These are phyloP conservation scores for Pythium myriotylum DNA, from an alignment of 352 stramenopile species.

Conservation along the genomic window DNA sequence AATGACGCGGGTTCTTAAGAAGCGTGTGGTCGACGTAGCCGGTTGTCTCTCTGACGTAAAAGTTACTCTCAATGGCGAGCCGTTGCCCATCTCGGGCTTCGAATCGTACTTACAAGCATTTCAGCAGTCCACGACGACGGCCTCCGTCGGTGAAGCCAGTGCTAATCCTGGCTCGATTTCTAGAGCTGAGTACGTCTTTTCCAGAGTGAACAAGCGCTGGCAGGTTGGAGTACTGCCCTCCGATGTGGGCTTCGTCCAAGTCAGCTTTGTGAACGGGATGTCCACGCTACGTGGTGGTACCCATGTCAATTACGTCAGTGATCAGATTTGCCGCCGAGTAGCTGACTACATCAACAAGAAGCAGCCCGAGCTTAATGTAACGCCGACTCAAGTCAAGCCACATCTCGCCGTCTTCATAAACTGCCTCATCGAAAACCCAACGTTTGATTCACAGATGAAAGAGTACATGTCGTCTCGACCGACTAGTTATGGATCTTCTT, in stretches of 20 bases:
- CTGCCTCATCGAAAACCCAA: conserved; percentile 98
- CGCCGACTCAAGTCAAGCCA: conserved; percentile 95
- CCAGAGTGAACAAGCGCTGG: conserved; percentile 95
- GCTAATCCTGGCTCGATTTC: conserved; percentile 2
- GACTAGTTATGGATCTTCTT: conserved; percentile 87
- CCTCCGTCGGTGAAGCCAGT: not conserved
- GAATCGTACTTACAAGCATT: conserved; percentile 96
- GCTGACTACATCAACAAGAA: conserved; percentile 97
- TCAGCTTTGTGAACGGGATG: conserved; percentile 99
- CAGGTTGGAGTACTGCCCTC: conserved; percentile 93
- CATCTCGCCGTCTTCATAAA: conserved; percentile 99
- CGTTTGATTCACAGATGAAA: conserved; percentile 99
- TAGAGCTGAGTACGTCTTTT: conserved; percentile 85
- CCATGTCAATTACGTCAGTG: conserved; percentile 93
- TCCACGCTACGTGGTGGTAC: conserved; percentile 95
- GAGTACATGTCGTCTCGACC: conserved; percentile 96
- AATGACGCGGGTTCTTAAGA: conserved; percentile 93
- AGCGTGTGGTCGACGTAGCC: conserved; percentile 98
- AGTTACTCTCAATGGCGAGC: conserved; percentile 93
- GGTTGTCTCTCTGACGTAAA: conserved; percentile 93
- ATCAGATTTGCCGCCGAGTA: conserved; percentile 87
- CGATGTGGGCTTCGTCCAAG: conserved; percentile 94
- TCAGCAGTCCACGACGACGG: conserved; percentile 55
- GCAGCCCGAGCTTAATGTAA: conserved; percentile 93
- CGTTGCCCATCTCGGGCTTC: conserved; percentile 92